Evolutionary conservation across 345 rosid genomes (phyloP).

Genomic region (Iberis pinnata): DNA sequence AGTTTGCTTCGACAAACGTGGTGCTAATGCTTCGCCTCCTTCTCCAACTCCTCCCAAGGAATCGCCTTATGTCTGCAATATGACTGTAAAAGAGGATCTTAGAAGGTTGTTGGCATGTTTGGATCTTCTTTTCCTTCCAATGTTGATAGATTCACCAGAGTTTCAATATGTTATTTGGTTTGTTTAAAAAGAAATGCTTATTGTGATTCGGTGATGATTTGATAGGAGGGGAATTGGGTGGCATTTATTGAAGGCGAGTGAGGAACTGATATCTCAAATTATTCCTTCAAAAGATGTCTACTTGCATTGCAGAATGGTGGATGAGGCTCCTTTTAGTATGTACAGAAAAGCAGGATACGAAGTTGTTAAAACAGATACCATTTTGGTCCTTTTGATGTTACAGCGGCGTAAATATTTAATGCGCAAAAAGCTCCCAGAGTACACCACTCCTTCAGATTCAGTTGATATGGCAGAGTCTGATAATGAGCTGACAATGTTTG

Average conservation of each 20-base stretch:
- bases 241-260: slow-evolving; percentile 90
- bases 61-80: slow-evolving; percentile 78
- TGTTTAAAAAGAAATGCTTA: neutral
- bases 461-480: slow-evolving; percentile 31
- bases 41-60: slow-evolving; percentile 70
- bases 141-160: no score
- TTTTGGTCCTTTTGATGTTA: slow-evolving; percentile 61
- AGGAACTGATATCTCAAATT: slow-evolving; percentile 65
- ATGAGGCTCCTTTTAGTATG: slow-evolving; percentile 80
- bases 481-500: slow-evolving; percentile 33
- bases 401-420: slow-evolving; percentile 92
- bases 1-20: slow-evolving; percentile 65
- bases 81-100: slow-evolving; percentile 68
- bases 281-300: slow-evolving; percentile 54
- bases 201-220: slow-evolving; percentile 20
- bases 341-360: slow-evolving; percentile 79
- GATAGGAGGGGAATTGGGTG: slow-evolving; percentile 86
- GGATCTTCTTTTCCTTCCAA: no score
- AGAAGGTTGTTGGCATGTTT: no score
- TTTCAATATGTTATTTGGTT: slow-evolving; percentile 1
- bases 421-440: slow-evolving; percentile 59
- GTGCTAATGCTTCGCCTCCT: slow-evolving; percentile 70
- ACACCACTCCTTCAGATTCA: slow-evolving; percentile 18
- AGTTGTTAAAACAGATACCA: slow-evolving; percentile 56
- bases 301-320: slow-evolving; percentile 90